These are phyloP conservation scores for Lichtheimia corymbifera DNA, from an alignment of 371 early-diverging fungal species.

Conservation along the genomic window DNA sequence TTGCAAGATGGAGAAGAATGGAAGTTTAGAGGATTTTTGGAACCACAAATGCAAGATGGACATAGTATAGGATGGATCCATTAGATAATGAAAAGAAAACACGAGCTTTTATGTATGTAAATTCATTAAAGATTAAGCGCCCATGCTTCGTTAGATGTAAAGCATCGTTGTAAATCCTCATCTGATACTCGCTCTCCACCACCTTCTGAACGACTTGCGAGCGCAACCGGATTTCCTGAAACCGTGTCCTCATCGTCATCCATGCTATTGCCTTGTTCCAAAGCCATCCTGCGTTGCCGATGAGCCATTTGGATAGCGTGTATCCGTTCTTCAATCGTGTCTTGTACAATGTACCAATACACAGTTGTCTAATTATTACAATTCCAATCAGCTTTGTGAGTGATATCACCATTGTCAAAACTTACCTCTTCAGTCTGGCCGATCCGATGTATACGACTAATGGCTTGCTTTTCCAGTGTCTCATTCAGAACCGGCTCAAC, in stretches of 20 bases:
- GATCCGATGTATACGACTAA: conserved; percentile 92
- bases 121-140: background rate
- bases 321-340: conserved; percentile 44
- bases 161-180: conserved; percentile 25
- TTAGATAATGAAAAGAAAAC: conserved; percentile 4
- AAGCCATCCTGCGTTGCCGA: conserved; percentile 5
- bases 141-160: conserved; percentile 14
- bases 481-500: conserved; percentile 57
- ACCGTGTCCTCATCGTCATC: background rate
- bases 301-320: conserved; percentile 30
- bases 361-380: conserved; percentile 20
- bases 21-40: conserved; percentile 45
- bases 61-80: conserved; percentile 44
- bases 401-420: conserved; percentile 3
- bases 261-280: conserved; percentile 4
- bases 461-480: conserved; percentile 57
- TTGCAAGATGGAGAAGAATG: conserved; percentile 6
- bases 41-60: conserved; percentile 46
- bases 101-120: no score
- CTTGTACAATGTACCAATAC: conserved; percentile 30
- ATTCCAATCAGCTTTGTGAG: conserved; percentile 29
- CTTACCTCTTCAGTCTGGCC: conserved; percentile 94
- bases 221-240: background rate
- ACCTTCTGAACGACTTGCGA: conserved; percentile 14
- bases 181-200: conserved; percentile 25